Evolutionary conservation across 2,329 filamentous ascomycete species (phyloP).

Genomic region (Bipolaris victoriae): DNA sequence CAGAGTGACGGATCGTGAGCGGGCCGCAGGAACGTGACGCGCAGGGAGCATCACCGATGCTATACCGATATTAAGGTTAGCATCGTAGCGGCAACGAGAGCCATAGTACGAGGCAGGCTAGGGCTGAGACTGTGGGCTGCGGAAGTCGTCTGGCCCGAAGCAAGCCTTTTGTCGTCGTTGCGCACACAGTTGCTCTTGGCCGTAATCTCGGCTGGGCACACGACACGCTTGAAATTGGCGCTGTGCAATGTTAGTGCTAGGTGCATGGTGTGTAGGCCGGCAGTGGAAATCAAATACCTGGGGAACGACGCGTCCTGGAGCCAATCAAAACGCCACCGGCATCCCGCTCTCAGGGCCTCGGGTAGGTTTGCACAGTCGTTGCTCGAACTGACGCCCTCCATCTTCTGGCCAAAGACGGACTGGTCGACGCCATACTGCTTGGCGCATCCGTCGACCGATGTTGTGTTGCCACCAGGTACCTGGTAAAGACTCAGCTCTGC

Average conservation of each 20-base stretch:
- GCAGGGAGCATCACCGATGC: constrained; percentile 27
- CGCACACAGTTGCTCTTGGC: constrained; percentile 43
- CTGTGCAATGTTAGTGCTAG: constrained; percentile 36
- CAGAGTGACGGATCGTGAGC: constrained; percentile 31
- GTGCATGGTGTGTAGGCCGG: constrained; percentile 9
- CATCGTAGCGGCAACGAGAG: constrained; percentile 26
- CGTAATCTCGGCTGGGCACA: constrained; percentile 45
- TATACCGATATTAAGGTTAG: constrained; percentile 36
- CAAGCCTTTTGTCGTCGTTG: constrained; percentile 39
- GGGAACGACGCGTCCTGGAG: constrained; percentile 42
- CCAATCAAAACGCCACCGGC: constrained; percentile 48
- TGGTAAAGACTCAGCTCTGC: constrained; percentile 22
- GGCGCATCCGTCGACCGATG: constrained; percentile 42
- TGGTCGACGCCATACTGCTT: constrained; percentile 41
- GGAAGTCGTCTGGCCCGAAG: constrained; percentile 14
- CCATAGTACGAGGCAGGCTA: constrained; percentile 16
- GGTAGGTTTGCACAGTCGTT: constrained; percentile 46
- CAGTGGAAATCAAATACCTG: constrained; percentile 28
- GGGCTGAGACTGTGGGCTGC: constrained; percentile 25
- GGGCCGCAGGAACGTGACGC: constrained; percentile 24
- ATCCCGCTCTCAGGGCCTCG: constrained; percentile 33
- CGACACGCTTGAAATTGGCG: constrained; percentile 46
- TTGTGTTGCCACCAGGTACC: constrained; percentile 48
- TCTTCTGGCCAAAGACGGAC: constrained; percentile 41
- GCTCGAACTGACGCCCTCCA: constrained; percentile 35